These are phyloP conservation scores for Paramecium sexaurelia DNA, from an alignment of 73 alveolate species.

Conservation along the genomic window DNA sequence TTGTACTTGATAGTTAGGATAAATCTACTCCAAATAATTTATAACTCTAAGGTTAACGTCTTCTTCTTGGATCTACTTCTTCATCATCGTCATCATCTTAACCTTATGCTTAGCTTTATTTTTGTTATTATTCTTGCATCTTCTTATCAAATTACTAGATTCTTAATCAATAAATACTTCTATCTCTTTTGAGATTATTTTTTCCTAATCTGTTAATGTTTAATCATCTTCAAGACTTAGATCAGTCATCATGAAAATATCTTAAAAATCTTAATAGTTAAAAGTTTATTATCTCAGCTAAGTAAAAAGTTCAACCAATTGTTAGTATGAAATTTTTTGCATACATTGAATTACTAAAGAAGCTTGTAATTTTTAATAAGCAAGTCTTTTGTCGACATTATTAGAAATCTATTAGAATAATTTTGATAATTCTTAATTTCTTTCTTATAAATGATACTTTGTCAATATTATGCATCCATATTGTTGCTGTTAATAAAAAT, in stretches of 20 bases:
- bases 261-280: background rate
- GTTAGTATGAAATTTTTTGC: background rate
- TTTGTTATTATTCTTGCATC: slow-evolving; percentile 5
- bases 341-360: background rate
- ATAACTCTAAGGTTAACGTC: background rate
- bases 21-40: background rate
- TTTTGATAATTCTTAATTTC: background rate
- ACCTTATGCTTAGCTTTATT: background rate
- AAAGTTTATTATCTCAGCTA: background rate
- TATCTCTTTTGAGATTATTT: background rate
- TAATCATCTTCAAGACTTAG: background rate
- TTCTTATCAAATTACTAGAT: background rate
- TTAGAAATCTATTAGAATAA: background rate
- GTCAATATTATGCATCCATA: slow-evolving; percentile 1
- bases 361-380: background rate
- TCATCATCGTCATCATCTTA: slow-evolving; percentile 19
- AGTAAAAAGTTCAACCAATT: background rate
- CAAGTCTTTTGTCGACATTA: background rate
- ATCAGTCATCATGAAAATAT: slow-evolving; percentile 8
- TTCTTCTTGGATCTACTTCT: slow-evolving; percentile 17
- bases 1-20: background rate
- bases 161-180: background rate
- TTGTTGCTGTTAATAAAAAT: background rate
- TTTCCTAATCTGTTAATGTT: background rate
- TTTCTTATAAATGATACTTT: background rate